phyloP scores from a whole-genome alignment of 345 rosid species.

The Salix dunnii region DNA sequence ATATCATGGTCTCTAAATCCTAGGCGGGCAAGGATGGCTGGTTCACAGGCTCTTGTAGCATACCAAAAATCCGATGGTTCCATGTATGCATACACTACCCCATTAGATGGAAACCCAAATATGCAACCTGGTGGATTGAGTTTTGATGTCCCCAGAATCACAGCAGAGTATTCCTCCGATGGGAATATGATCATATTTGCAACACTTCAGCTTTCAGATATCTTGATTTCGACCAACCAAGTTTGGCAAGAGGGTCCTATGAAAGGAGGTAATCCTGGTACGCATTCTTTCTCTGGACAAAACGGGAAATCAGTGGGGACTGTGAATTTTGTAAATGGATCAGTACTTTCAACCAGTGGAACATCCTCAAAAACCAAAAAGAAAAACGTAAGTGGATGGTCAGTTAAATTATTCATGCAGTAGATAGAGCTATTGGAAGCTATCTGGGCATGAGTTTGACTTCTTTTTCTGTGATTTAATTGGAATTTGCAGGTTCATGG shows the following conservation, averaged over 20 bases:
- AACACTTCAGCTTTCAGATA: constrained; percentile 38
- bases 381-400: constrained; percentile 63
- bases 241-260: constrained; percentile 72
- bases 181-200: constrained; percentile 62
- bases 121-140: constrained; percentile 31
- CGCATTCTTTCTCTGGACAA: constrained; percentile 9
- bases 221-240: constrained; percentile 35
- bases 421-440: background rate
- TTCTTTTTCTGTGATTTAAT: background rate
- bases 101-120: background rate
- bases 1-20: constrained; percentile 75
- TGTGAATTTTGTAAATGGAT: constrained; percentile 48
- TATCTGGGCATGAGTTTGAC: background rate
- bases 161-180: constrained; percentile 16
- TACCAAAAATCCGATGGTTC: constrained; percentile 37
- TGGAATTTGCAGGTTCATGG: constrained; percentile 64
- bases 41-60: constrained; percentile 67
- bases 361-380: constrained; percentile 31
- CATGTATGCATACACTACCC: constrained; percentile 38
- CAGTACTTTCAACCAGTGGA: constrained; percentile 27
- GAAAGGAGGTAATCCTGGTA: background rate
- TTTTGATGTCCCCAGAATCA: constrained; percentile 40
- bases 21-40: constrained; percentile 32
- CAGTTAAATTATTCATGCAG: background rate
- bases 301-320: constrained; percentile 33